Percentiles rank a stretch among this genome's conserved stretches.
Evolutionary conservation across 257 asterid genomes (phyloP).

Genomic region (Euphrasia confusa): DNA sequence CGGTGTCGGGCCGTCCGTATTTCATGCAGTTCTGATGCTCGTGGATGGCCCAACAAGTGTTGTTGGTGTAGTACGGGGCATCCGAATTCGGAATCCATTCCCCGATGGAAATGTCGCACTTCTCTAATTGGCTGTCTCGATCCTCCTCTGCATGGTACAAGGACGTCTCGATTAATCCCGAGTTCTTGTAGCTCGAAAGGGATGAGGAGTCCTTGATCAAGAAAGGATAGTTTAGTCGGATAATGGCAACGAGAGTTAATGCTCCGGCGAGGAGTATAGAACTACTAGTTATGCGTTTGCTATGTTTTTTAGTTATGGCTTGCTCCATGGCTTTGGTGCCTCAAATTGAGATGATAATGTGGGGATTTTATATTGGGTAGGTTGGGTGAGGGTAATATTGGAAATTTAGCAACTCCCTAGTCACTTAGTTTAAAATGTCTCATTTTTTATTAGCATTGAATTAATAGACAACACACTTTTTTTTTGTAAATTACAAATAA

Average conservation of each 20-base stretch:
- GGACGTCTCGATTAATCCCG: neutral
- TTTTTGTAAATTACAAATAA: no score
- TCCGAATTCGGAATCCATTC: constrained; percentile 58
- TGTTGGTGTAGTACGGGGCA: constrained; percentile 59
- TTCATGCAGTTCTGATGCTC: constrained; percentile 51
- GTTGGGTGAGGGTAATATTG: no score
- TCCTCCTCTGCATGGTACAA: neutral
- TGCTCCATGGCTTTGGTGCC: neutral
- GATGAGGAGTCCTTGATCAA: neutral
- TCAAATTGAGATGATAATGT: no score
- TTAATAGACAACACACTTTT: no score
- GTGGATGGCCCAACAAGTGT: constrained; percentile 42
- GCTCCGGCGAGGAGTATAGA: neutral
- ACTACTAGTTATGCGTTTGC: neutral
- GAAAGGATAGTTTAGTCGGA: neutral
- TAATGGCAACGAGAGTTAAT: neutral
- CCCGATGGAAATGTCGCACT: constrained; percentile 45
- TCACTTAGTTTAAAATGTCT: no score
- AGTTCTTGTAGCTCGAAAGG: neutral
- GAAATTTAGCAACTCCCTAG: no score
- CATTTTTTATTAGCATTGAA: no score
- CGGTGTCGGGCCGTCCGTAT: constrained; percentile 40
- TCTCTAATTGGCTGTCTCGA: neutral
- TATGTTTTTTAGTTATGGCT: neutral
- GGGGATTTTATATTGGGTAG: no score